Base-by-base conservation (phyloP, 1,139 yeast genomes). In the Pichia terricola region DNA sequence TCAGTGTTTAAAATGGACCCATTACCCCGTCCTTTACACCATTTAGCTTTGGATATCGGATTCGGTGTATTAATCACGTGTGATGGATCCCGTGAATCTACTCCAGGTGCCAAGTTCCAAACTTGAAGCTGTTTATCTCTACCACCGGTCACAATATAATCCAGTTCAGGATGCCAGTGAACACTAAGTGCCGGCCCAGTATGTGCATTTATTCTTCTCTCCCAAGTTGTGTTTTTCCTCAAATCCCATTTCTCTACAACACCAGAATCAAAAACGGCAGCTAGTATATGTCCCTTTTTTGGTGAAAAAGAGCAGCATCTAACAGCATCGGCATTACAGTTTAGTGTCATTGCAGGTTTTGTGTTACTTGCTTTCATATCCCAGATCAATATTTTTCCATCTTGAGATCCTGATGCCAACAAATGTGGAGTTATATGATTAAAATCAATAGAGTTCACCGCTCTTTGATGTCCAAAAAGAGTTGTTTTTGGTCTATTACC, bases 221-320 rank as follows among this genome's bases (percentile, higher is more conserved):
- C 96, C 27, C 76, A 75, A 38, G 72, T 70, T 16, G 63, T 55
- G 8, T 73, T 67, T 44, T 71, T 72, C 44, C 98, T 70, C 22
- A 86, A 55, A 62, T 91, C 99, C 77, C 87, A 89, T 53, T 83
- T 79, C 55, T 85, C 80, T 36, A 91, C 70, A 1, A 87, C 76
- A 4, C 99, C 99, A 1, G 89, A 80, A 59, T 94, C 98, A 62
- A 86, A 94, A 2, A 86, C 89, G 0, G 94, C 75, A 2, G 81
- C 83, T 48, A 81, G 64, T 41, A 70, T 69, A 47, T 65, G 66
- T 4, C 61, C 47, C 6, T 67, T 58, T 56, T 73, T 78, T 2
- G 77, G 77, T 11, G 80, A 75, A 57, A 75, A 77, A 54, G 78
- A 80, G 50, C 81, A 73, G 28, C 78, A 70, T 49, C 86, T 62